These are phyloP conservation scores for Ophiostoma quercus DNA, from an alignment of 2,329 filamentous ascomycete species.

Conservation along the genomic window DNA sequence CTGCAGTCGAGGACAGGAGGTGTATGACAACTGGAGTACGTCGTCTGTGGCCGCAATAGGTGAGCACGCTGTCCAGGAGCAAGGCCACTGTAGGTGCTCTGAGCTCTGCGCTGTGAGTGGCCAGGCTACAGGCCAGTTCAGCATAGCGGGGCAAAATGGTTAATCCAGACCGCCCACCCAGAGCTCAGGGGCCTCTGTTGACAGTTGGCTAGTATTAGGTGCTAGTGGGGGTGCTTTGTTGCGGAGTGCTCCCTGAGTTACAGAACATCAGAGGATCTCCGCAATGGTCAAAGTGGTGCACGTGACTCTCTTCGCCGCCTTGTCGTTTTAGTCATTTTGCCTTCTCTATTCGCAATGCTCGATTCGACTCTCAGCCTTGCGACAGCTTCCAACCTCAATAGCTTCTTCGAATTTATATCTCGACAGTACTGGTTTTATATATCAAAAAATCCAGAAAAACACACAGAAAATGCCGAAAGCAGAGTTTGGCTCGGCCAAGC, in stretches of 20 bases:
- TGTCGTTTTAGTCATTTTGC: constrained; percentile 8
- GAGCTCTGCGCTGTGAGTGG: constrained; percentile 17
- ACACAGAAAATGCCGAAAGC: constrained; percentile 64
- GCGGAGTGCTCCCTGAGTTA: neutral
- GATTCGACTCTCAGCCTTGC: constrained; percentile 3
- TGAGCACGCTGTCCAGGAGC: constrained; percentile 11
- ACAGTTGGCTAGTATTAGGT: constrained; percentile 17
- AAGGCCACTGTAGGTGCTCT: constrained; percentile 1
- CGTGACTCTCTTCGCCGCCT: constrained; percentile 12
- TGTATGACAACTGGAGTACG: constrained; percentile 1
- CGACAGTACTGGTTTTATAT: neutral
- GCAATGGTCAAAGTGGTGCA: neutral
- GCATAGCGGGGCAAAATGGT: constrained; percentile 26
- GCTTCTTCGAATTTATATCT: neutral
- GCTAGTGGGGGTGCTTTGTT: constrained; percentile 9
- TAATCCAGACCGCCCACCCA: constrained; percentile 26
- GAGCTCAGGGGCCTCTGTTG: constrained; percentile 21
- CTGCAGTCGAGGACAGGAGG: constrained; percentile 4
- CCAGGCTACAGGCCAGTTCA: neutral
- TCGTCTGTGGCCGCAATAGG: neutral
- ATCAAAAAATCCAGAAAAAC: constrained; percentile 35
- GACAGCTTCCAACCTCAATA: neutral
- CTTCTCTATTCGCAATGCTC: constrained; percentile 5
- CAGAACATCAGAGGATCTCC: neutral
- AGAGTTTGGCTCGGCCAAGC: constrained; percentile 86